Base-by-base conservation (phyloP, 306 rosid species). In the Vigna hirtella region DNA sequence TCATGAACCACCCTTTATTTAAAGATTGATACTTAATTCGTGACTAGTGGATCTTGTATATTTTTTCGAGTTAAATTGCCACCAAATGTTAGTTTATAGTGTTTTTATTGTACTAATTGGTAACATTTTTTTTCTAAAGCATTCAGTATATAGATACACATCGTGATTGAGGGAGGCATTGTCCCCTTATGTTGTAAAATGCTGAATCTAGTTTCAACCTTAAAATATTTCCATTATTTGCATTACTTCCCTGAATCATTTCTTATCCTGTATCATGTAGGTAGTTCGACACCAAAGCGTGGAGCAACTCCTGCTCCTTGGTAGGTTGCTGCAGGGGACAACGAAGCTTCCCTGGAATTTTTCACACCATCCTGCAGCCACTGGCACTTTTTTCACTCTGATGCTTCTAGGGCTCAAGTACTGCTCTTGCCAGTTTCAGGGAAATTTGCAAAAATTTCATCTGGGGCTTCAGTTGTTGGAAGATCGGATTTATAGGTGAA, bases 351-450 rank as follows among this genome's bases (percentile, higher is more conserved):
- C 97, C 30, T 93, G 93, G 95, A 93, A 83, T 74, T 93, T 95
- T 86, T 88, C 99, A 42, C 93, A 15, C 79, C 99, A 95, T 78
- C 99, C 99, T 82, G 99, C 98, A 30, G 99, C 99, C 34, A 85
- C 93, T 59, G 99, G 99, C 76, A 88, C 98, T 65, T 92, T 95
- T 81, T 95, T 95, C 82, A 95, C 98, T 73, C 85, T 95, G 53
- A 91, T 95, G 97, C 98, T 91, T 86, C 96, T 95, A 63, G 99
- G 99, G 71, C 97, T 95, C 68, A 93, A 95, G 88, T 95, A 88
- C 83, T 95, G 98, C 88, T 91, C 97, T 51, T 92, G 96, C 89
- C 97, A 89, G 88, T 91, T 83, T 73, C 99, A 95, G 78, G 90
- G 96, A 9, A 89, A 92, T 86, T 85, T 95, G 74, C 91, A 89